Conservation (phyloP, 306 rosid species). For the Trifolium dubium region DNA sequence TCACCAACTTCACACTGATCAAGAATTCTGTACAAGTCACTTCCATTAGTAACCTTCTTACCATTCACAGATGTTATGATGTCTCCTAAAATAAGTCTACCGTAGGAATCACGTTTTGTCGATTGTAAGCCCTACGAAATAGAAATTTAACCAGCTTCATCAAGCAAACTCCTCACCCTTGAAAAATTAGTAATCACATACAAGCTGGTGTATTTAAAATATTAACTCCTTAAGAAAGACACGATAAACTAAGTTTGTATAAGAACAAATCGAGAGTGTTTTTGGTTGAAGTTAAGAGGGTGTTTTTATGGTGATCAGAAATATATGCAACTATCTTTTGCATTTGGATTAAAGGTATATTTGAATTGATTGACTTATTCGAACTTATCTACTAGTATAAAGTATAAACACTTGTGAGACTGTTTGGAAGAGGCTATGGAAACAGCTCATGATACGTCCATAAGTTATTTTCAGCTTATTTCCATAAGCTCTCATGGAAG, state of each 20-base stretch:
- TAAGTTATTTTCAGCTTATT: background rate
- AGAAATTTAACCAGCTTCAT: constrained; percentile 29
- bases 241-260: background rate
- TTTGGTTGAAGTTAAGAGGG: background rate
- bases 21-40: constrained; percentile 96
- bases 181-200: constrained; percentile 6
- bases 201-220: constrained; percentile 28
- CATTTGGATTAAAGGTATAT: background rate
- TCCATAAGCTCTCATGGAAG: background rate
- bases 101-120: constrained; percentile 92
- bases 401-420: background rate
- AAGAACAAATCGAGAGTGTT: background rate
- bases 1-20: constrained; percentile 98
- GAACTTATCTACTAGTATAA: background rate
- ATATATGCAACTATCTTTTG: background rate
- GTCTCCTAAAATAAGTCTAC: constrained; percentile 95
- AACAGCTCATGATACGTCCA: background rate
- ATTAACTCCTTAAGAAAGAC: constrained; percentile 17
- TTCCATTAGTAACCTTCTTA: constrained; percentile 78
- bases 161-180: constrained; percentile 15
- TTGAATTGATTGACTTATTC: background rate
- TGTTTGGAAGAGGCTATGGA: no score
- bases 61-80: constrained; percentile 92
- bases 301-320: background rate
- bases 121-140: constrained; percentile 75